These are phyloP conservation scores for Podospora pseudopauciseta DNA, from an alignment of 495 filamentous ascomycete species.

Conservation along the genomic window DNA sequence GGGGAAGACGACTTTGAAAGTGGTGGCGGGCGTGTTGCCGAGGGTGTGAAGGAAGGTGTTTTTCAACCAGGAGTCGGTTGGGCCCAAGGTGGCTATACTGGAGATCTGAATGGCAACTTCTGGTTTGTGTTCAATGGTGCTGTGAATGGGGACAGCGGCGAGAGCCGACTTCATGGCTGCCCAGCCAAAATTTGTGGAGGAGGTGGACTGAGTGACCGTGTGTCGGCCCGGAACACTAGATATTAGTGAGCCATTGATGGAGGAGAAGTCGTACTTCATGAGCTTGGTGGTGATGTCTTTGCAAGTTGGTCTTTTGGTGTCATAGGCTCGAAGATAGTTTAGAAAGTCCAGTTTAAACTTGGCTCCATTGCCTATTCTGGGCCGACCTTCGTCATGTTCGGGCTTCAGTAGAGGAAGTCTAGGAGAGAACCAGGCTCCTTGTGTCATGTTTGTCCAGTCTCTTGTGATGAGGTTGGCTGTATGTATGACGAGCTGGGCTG, in stretches of 20 bases:
- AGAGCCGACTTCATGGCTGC: slow-evolving; percentile 60
- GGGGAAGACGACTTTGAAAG: slow-evolving; percentile 68
- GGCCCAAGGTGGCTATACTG: slow-evolving; percentile 77
- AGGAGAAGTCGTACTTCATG: slow-evolving; percentile 62
- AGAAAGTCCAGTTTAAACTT: slow-evolving; percentile 76
- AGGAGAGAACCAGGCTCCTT: slow-evolving; percentile 80
- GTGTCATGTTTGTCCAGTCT: slow-evolving; percentile 86
- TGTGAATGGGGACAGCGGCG: slow-evolving; percentile 45
- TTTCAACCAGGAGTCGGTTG: slow-evolving; percentile 69
- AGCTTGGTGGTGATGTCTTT: slow-evolving; percentile 54
- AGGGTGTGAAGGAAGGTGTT: slow-evolving; percentile 59
- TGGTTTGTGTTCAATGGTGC: slow-evolving; percentile 29
- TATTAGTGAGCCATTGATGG: slow-evolving; percentile 67
- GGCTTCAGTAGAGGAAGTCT: slow-evolving; percentile 51
- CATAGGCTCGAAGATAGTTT: slow-evolving; percentile 68
- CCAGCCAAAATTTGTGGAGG: slow-evolving; percentile 68
- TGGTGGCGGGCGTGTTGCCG: slow-evolving; percentile 11
- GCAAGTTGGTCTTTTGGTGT: slow-evolving; percentile 48
- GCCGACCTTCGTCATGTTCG: not conserved
- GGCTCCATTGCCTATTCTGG: slow-evolving; percentile 54
- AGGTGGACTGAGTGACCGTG: slow-evolving; percentile 37
- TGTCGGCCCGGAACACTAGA: slow-evolving; percentile 72
- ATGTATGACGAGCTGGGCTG: slow-evolving; percentile 77
- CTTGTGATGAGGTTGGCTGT: slow-evolving; percentile 84
- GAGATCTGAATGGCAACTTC: slow-evolving; percentile 75